Evolutionary conservation across 108 stramenopile species (phyloP).

Genomic region (Cylindrotheca closterium): DNA sequence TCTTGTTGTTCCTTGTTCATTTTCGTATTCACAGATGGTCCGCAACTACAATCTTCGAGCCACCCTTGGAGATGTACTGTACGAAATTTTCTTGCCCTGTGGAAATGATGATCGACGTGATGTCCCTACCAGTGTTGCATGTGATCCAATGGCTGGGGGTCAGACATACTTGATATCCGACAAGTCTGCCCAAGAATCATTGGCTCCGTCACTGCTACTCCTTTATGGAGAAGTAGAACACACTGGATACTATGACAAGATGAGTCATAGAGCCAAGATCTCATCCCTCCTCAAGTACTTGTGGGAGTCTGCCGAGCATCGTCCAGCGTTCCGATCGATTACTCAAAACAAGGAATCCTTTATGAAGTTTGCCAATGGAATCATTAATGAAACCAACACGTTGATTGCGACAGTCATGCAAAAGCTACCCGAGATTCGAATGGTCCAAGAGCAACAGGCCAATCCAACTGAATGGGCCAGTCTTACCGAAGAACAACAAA

Average conservation of each 20-base stretch:
- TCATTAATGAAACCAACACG: conserved; percentile 97
- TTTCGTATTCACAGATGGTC: conserved; percentile 75
- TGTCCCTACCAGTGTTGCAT: conserved; percentile 58
- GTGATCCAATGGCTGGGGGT: conserved; percentile 69
- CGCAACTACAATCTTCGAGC: conserved; percentile 93
- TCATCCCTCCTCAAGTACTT: conserved; percentile 89
- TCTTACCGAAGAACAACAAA: conserved; percentile 83
- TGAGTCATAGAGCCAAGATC: conserved; percentile 90
- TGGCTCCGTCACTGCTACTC: conserved; percentile 93
- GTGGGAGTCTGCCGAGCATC: conserved; percentile 92
- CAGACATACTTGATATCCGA: conserved; percentile 77
- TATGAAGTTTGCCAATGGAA: conserved; percentile 97
- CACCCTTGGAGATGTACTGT: conserved; percentile 89
- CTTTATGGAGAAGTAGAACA: conserved; percentile 98
- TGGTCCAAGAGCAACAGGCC: conserved; percentile 84
- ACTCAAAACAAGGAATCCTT: conserved; percentile 86
- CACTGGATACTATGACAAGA: conserved; percentile 95
- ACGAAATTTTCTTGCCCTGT: conserved; percentile 85
- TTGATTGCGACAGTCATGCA: conserved; percentile 94
- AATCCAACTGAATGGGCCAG: conserved; percentile 85
- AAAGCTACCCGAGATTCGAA: conserved; percentile 90
- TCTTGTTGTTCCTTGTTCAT: too few species aligned
- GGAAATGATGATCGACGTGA: conserved; percentile 50
- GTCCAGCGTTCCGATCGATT: conserved; percentile 87
- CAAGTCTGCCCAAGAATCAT: conserved; percentile 73